Percentiles rank a stretch among this genome's conserved stretches.
Evolutionary conservation across 768 basidiomycete species (phyloP).

Genomic region (Trametopsis cervina): DNA sequence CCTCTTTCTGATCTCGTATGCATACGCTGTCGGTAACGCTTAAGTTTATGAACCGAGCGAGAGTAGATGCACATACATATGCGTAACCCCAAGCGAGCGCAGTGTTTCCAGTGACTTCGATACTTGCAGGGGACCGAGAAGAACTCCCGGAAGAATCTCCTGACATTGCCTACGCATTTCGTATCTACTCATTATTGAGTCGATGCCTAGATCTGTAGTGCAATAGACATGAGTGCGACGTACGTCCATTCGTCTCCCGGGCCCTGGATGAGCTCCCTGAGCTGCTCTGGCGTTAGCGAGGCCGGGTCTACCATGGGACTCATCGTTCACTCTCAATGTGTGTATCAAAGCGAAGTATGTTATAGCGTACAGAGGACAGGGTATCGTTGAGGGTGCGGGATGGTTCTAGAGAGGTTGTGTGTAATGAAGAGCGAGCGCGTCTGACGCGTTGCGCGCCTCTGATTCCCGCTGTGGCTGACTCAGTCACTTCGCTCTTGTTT

Average conservation of each 20-base stretch:
- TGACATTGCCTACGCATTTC: conserved; percentile 96
- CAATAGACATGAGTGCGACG: conserved; percentile 21
- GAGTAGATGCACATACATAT: conserved; percentile 49
- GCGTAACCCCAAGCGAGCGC: conserved; percentile 60
- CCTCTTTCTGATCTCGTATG: conserved; percentile 84
- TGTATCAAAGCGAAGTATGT: background rate
- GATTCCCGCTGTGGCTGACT: background rate
- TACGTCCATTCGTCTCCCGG: conserved; percentile 84
- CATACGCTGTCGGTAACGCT: conserved; percentile 50
- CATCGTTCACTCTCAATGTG: too few relatives aligned
- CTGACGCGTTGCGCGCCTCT: background rate
- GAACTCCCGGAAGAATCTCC: conserved; percentile 77
- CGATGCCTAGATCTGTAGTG: background rate
- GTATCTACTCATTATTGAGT: conserved; percentile 42
- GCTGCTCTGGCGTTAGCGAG: conserved; percentile 26
- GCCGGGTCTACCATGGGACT: background rate
- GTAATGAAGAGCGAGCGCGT: background rate
- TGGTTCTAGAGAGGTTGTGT: background rate
- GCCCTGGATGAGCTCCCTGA: conserved; percentile 65
- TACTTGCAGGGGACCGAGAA: conserved; percentile 83
- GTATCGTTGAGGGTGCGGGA: background rate
- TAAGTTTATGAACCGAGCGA: background rate
- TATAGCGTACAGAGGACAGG: background rate
- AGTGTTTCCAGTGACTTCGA: conserved; percentile 77
- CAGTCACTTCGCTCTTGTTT: too few relatives aligned